Conservation (phyloP, 2,329 filamentous ascomycete species). For the Diaporthe vexans region DNA sequence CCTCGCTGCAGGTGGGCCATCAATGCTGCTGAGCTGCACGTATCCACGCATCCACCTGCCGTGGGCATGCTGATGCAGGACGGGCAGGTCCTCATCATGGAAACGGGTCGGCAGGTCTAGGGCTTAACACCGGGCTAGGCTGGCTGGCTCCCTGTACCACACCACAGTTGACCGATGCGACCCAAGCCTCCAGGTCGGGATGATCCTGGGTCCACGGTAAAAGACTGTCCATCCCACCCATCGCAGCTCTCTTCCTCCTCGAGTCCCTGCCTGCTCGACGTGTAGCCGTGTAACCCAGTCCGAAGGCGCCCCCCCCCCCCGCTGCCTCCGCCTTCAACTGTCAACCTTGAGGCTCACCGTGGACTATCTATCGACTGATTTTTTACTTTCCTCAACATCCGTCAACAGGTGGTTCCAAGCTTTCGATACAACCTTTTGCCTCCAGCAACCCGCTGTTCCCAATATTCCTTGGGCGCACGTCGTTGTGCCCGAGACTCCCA, state of each 20-base stretch:
- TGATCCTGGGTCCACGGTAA: conserved; percentile 40
- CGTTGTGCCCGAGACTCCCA: not conserved
- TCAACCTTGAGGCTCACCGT: conserved; percentile 17
- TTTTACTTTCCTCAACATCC: conserved; percentile 9
- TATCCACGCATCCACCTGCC: not conserved
- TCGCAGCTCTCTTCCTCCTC: conserved; percentile 27
- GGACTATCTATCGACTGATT: not conserved
- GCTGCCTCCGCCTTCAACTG: conserved; percentile 15
- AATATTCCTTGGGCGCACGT: not conserved
- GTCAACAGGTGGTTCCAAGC: not conserved
- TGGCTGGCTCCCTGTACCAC: conserved; percentile 29
- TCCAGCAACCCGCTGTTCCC: not conserved
- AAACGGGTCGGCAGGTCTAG: conserved; percentile 38
- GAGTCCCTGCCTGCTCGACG: conserved; percentile 25
- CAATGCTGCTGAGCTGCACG: conserved; percentile 1
- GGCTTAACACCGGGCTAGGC: conserved; percentile 28
- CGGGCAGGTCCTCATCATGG: conserved; percentile 35
- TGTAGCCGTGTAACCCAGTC: conserved; percentile 9
- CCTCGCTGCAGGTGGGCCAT: conserved; percentile 31
- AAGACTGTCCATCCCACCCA: conserved; percentile 38
- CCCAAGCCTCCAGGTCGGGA: conserved; percentile 36
- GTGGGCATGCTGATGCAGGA: conserved; percentile 27
- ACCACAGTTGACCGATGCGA: conserved; percentile 38
- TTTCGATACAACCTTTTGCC: not conserved
- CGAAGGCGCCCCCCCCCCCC: not conserved